These are phyloP conservation scores for Serendipita sp. DNA, from an alignment of 768 basidiomycete species.

Conservation along the genomic window DNA sequence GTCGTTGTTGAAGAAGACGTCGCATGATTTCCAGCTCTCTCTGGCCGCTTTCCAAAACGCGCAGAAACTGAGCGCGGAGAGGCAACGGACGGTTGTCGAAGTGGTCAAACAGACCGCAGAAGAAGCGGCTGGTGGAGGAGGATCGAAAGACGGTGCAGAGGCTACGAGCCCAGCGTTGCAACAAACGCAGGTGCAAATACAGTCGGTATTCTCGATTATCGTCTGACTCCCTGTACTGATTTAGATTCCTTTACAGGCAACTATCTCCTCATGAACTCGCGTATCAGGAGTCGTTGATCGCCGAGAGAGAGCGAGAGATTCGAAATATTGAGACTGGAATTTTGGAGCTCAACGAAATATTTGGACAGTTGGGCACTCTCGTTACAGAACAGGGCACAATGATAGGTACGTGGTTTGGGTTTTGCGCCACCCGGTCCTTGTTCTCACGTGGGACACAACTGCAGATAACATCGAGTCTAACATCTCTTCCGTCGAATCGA, in stretches of 20 bases:
- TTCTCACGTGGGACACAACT: not conserved
- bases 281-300: conserved; percentile 88
- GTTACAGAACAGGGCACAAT: conserved; percentile 90
- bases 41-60: conserved; percentile 85
- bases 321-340: conserved; percentile 95
- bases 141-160: not conserved
- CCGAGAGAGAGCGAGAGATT: conserved; percentile 88
- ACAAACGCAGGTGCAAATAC: conserved; percentile 17
- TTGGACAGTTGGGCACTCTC: conserved; percentile 86
- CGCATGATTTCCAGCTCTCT: conserved; percentile 82
- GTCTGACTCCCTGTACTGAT: not conserved
- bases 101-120: conserved; percentile 74
- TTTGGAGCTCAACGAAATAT: conserved; percentile 90
- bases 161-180: not conserved
- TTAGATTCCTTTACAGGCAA: conserved; percentile 23
- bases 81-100: conserved; percentile 79
- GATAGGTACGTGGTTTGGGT: conserved; percentile 52
- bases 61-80: conserved; percentile 77
- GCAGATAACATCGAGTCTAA: conserved; percentile 93
- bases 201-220: not conserved
- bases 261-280: conserved; percentile 86
- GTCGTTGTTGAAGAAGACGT: conserved; percentile 77
- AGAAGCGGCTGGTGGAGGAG: conserved; percentile 25
- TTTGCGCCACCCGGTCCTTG: not conserved
- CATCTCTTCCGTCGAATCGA: conserved; percentile 68